Conservation (phyloP, 2,329 filamentous ascomycete genomes). For the Septoria linicola region DNA sequence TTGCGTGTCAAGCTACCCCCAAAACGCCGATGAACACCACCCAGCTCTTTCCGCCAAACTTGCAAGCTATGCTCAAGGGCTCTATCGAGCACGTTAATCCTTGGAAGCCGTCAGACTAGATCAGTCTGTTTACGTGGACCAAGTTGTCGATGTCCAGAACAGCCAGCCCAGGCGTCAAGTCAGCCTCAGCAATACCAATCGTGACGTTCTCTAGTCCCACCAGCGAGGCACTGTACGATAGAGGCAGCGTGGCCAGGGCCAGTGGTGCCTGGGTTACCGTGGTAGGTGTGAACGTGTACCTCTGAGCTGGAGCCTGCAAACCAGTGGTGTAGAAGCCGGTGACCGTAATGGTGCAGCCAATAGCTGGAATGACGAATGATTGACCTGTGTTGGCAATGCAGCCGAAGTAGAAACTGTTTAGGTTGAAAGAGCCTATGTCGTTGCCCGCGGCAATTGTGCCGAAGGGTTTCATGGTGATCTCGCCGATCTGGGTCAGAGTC, state of each 20-base stretch:
- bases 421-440: background rate
- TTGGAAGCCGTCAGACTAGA: too few relatives aligned
- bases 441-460: background rate
- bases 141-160: background rate
- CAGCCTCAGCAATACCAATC: background rate
- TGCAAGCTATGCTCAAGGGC: too few relatives aligned
- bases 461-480: background rate
- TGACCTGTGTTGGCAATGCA: background rate
- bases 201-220: background rate
- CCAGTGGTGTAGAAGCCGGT: constrained; percentile 1
- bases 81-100: too few relatives aligned
- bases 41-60: too few relatives aligned
- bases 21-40: too few relatives aligned
- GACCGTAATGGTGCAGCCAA: background rate
- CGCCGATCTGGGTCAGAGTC: background rate
- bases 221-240: background rate
- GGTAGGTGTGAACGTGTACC: background rate
- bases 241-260: background rate
- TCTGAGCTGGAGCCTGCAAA: background rate
- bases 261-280: background rate
- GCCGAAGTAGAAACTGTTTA: background rate
- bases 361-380: background rate
- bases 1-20: too few relatives aligned
- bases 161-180: background rate
- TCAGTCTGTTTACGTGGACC: constrained; percentile 14